A percentile compares a stretch with the other conserved stretches of the same genome.
Conservation (phyloP, 2,329 filamentous ascomycete species). For the Macrophomina phaseolina region DNA sequence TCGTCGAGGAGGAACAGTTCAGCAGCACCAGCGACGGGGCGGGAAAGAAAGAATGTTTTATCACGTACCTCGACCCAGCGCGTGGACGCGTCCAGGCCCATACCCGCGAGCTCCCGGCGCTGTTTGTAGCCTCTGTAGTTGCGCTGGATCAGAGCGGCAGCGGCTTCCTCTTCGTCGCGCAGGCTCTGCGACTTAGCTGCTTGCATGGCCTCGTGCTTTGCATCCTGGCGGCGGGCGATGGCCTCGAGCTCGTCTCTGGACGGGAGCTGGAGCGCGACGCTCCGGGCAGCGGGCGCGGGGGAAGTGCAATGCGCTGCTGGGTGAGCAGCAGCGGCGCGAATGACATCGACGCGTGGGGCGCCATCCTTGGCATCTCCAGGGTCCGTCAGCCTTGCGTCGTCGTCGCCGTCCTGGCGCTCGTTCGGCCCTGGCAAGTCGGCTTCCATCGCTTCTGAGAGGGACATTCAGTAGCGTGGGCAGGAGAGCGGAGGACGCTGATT, state of each 20-base stretch:
- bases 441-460: background rate
- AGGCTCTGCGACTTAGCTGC: background rate
- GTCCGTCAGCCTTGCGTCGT: conserved; percentile 17
- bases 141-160: conserved; percentile 53
- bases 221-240: conserved; percentile 25
- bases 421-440: background rate
- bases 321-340: background rate
- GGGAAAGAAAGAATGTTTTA: conserved; percentile 23
- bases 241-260: conserved; percentile 22
- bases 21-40: conserved; percentile 22
- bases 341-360: conserved; percentile 3
- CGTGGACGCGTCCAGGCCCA: conserved; percentile 70
- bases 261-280: conserved; percentile 13
- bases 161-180: conserved; percentile 16
- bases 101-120: conserved; percentile 72
- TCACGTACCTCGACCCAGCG: conserved; percentile 71
- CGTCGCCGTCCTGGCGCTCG: background rate
- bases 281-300: background rate
- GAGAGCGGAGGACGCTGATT: background rate
- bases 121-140: conserved; percentile 79
- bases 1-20: conserved; percentile 27
- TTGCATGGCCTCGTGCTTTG: conserved; percentile 15
- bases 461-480: background rate
- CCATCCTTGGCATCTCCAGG: conserved; percentile 16
- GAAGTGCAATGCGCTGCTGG: background rate